Evolutionary conservation across 306 rosid species (phyloP), one percentile per base, ranked within the genome.

Genomic region (Hylodesmum podocarpum): DNA sequence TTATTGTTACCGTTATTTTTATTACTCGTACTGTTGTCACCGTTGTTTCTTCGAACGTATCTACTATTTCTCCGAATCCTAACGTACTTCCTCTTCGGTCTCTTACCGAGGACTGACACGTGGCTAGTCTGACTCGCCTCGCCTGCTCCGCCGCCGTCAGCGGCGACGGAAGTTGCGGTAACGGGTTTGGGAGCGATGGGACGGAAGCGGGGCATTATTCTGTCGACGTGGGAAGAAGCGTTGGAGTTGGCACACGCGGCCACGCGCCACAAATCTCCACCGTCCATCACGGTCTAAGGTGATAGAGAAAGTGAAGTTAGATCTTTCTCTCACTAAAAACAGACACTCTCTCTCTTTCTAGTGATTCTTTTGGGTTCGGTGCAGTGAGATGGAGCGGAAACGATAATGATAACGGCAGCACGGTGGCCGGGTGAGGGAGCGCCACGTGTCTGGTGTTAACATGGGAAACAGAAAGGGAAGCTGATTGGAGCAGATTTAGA

Each of bases 391-490:
- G 83, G 88, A 80, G 78, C 80, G 44, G 84, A 84, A 87, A 53
- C 85, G 87, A 88, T 88, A 85, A 85, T 83, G 95, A 86, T 88
- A 86, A 82, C 87, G 67, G 85, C 18, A 73, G 86, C 81, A 66
- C 84, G 86, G 89, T 87, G 92, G 90, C 85, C 84, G 76, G 81
- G 79, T 78, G 50, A 82, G 59, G 22, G 66, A 0, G 13, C 86
- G 50, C 89, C 97, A 89, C 95, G 91, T 89, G 97, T 89, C 83
- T 80, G 87, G 88, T 90, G 89, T 86, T 86, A 72, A 55, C 81
- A 29, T 10, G 28, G 65, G 7, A 16, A 76, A 75, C 73, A 87
- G 83, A 3, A 22, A 3, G 3, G 22, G 36, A 3, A 28, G 8
- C 7, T 62, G 74, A 89, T 89, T 89, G 86, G 90, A 3, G n/a